Conservation (phyloP, 176 grass and related monocot species). For the Miscanthus lutarioriparius region DNA sequence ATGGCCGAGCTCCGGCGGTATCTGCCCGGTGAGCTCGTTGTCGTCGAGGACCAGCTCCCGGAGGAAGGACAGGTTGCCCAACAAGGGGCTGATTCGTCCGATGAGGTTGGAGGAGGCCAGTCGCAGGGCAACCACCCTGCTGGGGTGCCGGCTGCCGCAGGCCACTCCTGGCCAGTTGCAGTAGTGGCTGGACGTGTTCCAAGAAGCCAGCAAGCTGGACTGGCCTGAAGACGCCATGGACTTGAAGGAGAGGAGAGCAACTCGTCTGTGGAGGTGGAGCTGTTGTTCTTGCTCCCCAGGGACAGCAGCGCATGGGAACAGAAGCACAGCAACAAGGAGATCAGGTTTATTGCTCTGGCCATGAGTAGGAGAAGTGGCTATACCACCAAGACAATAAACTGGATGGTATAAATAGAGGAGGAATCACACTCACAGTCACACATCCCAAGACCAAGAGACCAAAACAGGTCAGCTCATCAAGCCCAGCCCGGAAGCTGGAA, state of each 20-base stretch:
- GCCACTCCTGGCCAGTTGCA: conserved; percentile 4
- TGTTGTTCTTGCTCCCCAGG: neutral
- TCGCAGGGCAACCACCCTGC: conserved; percentile 15
- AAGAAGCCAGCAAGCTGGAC: neutral
- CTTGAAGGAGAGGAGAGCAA: conserved; percentile 44
- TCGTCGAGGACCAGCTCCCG: neutral
- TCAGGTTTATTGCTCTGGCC: too few species aligned
- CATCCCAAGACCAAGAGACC: too few species aligned
- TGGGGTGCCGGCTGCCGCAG: conserved; percentile 15
- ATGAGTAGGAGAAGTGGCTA: too few species aligned
- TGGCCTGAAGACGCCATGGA: conserved; percentile 14
- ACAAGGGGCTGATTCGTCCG: conserved; percentile 25
- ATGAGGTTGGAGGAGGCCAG: neutral
- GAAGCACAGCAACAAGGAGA: too few species aligned
- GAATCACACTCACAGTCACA: too few species aligned
- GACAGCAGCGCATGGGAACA: neutral
- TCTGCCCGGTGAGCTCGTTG: neutral
- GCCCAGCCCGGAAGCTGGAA: too few species aligned
- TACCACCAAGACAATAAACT: too few species aligned
- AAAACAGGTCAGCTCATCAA: too few species aligned
- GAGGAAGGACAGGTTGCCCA: conserved; percentile 45
- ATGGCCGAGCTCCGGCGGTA: conserved; percentile 23
- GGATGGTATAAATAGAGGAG: too few species aligned
- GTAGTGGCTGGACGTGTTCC: too few species aligned
- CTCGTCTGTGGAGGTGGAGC: neutral